These are phyloP conservation scores for Trifolium repens DNA, from an alignment of 306 rosid species.

Conservation along the genomic window DNA sequence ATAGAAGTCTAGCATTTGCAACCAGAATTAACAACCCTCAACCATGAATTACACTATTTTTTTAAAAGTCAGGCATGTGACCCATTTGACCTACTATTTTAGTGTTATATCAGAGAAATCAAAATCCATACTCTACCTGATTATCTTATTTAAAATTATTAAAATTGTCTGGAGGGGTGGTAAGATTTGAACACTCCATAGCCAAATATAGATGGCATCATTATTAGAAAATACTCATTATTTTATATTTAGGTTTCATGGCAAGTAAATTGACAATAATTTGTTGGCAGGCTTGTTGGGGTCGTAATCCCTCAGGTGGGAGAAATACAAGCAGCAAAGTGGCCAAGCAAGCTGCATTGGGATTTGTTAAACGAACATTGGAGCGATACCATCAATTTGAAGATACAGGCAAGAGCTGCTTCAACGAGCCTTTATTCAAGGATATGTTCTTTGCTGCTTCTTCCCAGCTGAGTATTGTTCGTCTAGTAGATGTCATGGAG, in stretches of 20 bases:
- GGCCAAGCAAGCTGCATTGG: constrained; percentile 82
- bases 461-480: constrained; percentile 50
- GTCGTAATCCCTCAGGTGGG: constrained; percentile 72
- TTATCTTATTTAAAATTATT: constrained; percentile 24
- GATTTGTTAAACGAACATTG: constrained; percentile 79
- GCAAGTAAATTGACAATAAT: constrained; percentile 45
- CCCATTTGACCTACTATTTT: constrained; percentile 24
- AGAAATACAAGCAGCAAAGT: constrained; percentile 70
- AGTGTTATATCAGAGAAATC: constrained; percentile 23
- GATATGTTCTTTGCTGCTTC: constrained; percentile 64
- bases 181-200: constrained; percentile 33
- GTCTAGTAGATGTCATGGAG: constrained; percentile 52
- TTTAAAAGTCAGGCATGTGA: background rate
- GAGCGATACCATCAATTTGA: constrained; percentile 74
- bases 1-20: background rate
- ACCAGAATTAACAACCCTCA: constrained; percentile 1
- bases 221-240: constrained; percentile 35
- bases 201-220: constrained; percentile 34
- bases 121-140: constrained; percentile 26
- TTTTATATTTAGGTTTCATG: constrained; percentile 29
- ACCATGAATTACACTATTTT: constrained; percentile 7
- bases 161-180: constrained; percentile 34
- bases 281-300: constrained; percentile 69
- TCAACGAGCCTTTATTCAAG: constrained; percentile 68
- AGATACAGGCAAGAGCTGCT: constrained; percentile 84